A percentile compares a stretch with the other conserved stretches of the same genome.
Evolutionary conservation across 192 early-diverging fungal species (phyloP).

Genomic region (Coemansia umbellata): DNA sequence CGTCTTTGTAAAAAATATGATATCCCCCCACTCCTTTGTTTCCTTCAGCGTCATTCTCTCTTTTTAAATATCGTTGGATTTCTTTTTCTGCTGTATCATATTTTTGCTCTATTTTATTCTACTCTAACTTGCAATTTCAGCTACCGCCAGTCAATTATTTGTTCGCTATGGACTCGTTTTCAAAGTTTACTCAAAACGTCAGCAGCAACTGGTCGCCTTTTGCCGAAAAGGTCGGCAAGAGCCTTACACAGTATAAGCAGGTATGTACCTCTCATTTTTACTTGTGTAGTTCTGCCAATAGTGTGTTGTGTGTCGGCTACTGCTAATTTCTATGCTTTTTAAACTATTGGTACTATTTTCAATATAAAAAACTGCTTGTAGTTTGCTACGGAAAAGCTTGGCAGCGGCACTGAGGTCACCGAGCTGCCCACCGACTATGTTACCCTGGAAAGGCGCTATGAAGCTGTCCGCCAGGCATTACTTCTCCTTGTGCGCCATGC

Average conservation of each 20-base stretch:
- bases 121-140: too few relatives aligned
- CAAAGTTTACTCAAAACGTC: slow-evolving; percentile 48
- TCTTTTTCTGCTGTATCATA: too few relatives aligned
- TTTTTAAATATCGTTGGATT: too few relatives aligned
- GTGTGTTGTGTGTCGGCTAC: too few relatives aligned
- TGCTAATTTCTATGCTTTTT: too few relatives aligned
- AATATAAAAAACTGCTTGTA: slow-evolving; percentile 43
- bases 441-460: slow-evolving; percentile 69
- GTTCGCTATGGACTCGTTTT: slow-evolving; percentile 55
- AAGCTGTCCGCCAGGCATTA: slow-evolving; percentile 19
- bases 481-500: slow-evolving; percentile 68
- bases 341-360: too few relatives aligned
- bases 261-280: slow-evolving; percentile 12
- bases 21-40: too few relatives aligned
- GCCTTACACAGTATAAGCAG: slow-evolving; percentile 55
- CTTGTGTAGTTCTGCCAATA: too few relatives aligned
- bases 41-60: too few relatives aligned
- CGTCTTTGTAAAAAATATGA: too few relatives aligned
- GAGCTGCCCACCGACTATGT: slow-evolving; percentile 93
- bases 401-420: slow-evolving; percentile 77
- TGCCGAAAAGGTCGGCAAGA: slow-evolving; percentile 42
- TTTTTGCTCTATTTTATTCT: too few relatives aligned
- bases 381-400: slow-evolving; percentile 88
- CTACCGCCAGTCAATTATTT: too few relatives aligned
- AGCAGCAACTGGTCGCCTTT: slow-evolving; percentile 49